A percentile compares a stretch with the other conserved stretches of the same genome.
Evolutionary conservation across 1,284 basidiomycete species (phyloP).

Genomic region (Phaffia rhodozyma): DNA sequence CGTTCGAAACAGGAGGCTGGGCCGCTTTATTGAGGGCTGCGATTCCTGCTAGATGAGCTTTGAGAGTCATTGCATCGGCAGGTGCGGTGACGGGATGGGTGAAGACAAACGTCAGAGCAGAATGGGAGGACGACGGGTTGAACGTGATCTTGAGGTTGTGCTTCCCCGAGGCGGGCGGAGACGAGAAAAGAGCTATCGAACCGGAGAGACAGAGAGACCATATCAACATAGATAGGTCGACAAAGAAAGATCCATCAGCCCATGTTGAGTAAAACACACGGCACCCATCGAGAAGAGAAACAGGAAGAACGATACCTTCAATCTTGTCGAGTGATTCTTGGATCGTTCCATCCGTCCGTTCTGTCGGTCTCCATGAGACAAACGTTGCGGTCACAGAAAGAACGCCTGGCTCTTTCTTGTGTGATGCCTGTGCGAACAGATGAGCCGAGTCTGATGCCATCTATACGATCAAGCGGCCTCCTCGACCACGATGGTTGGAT

Average conservation of each 20-base stretch:
- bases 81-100: slow-evolving; percentile 45
- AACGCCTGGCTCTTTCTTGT: slow-evolving; percentile 61
- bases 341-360: slow-evolving; percentile 49
- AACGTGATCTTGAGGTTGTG: slow-evolving; percentile 29
- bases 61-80: slow-evolving; percentile 62
- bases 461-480: too few species aligned
- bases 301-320: slow-evolving; percentile 38
- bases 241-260: too few species aligned
- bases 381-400: slow-evolving; percentile 55
- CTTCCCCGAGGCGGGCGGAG: slow-evolving; percentile 51
- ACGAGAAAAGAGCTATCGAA: slow-evolving; percentile 59
- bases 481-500: too few species aligned
- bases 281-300: too few species aligned
- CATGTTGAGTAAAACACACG: too few species aligned
- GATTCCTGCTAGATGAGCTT: slow-evolving; percentile 57
- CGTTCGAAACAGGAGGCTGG: slow-evolving; percentile 33
- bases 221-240: neutral
- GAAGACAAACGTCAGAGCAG: slow-evolving; percentile 68
- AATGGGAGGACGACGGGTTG: slow-evolving; percentile 51
- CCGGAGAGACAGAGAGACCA: neutral
- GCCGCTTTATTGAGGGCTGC: slow-evolving; percentile 48
- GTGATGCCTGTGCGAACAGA: slow-evolving; percentile 49
- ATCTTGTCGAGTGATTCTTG: slow-evolving; percentile 50
- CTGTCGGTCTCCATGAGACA: slow-evolving; percentile 54
- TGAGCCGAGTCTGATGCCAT: neutral